Conservation (phyloP, 1,284 basidiomycete species). For the Leucoagaricus sp. region DNA sequence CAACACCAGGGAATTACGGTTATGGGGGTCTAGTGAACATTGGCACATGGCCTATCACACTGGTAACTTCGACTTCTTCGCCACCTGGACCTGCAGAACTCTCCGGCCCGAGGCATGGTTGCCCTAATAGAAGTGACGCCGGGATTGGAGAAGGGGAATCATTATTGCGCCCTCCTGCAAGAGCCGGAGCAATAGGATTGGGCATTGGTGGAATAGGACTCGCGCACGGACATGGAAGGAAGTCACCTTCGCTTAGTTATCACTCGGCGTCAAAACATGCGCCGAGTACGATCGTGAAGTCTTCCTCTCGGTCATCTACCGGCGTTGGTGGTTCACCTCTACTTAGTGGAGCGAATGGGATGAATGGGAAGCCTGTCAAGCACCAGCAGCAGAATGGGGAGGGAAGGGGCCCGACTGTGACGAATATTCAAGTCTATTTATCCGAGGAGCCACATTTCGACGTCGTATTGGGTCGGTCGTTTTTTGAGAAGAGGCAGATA, state of each 20-base stretch:
- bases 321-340: background rate
- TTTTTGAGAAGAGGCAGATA: constrained; percentile 90
- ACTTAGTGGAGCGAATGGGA: background rate
- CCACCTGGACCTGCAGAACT: constrained; percentile 1
- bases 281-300: background rate
- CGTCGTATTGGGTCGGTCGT: constrained; percentile 91
- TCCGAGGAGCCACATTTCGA: constrained; percentile 97
- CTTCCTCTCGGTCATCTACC: background rate
- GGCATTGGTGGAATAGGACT: constrained; percentile 1
- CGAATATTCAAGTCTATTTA: constrained; percentile 60
- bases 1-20: constrained; percentile 81
- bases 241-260: constrained; percentile 2
- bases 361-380: background rate
- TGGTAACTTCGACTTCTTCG: constrained; percentile 40
- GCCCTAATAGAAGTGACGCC: constrained; percentile 23
- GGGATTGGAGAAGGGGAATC: background rate
- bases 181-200: constrained; percentile 2
- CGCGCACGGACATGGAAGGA: background rate
- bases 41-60: constrained; percentile 78
- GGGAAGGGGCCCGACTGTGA: constrained; percentile 3
- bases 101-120: constrained; percentile 16
- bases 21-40: constrained; percentile 84
- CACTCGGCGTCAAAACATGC: constrained; percentile 1
- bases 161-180: constrained; percentile 4
- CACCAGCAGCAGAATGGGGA: background rate